These are phyloP conservation scores for Leptographium procerum DNA, from an alignment of 2,329 filamentous ascomycete genomes.

Conservation along the genomic window DNA sequence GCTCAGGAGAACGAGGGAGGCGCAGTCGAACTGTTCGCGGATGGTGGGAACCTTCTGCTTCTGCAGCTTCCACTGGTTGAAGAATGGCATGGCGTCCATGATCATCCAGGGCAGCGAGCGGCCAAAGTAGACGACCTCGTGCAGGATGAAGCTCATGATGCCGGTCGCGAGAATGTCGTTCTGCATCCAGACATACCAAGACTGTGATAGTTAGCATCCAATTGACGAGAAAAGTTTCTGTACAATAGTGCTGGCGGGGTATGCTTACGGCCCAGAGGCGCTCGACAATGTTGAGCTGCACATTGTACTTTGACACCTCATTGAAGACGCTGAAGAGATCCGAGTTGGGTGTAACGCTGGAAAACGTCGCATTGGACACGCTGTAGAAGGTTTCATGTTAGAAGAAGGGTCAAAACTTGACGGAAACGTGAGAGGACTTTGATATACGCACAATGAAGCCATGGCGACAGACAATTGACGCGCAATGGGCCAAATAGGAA, in stretches of 20 bases:
- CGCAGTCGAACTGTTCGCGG: conserved; percentile 90
- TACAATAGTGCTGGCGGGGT: not conserved
- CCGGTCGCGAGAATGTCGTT: conserved; percentile 95
- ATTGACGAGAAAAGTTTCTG: not conserved
- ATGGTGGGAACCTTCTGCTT: conserved; percentile 81
- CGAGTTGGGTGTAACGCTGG: conserved; percentile 17
- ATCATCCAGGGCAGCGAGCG: conserved; percentile 85
- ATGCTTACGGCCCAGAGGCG: conserved; percentile 73
- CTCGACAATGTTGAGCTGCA: conserved; percentile 77
- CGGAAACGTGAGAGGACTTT: too few species aligned
- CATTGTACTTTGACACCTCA: conserved; percentile 61
- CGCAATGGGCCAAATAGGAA: not conserved
- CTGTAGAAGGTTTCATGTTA: not conserved
- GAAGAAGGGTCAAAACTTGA: too few species aligned
- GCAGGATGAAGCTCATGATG: conserved; percentile 94
- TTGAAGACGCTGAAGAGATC: conserved; percentile 48
- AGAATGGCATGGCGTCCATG: conserved; percentile 75
- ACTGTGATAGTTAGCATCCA: conserved; percentile 23
- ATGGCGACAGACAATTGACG: not conserved
- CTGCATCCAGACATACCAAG: conserved; percentile 97
- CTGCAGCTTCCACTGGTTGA: conserved; percentile 93
- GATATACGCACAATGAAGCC: not conserved
- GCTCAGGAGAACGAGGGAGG: conserved; percentile 79
- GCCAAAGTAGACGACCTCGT: conserved; percentile 92
- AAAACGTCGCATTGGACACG: conserved; percentile 8